A percentile compares a stretch with the other conserved stretches of the same genome.
phyloP scores from a whole-genome alignment of 176 grass and related monocot genomes.

The Carex scoparia region DNA sequence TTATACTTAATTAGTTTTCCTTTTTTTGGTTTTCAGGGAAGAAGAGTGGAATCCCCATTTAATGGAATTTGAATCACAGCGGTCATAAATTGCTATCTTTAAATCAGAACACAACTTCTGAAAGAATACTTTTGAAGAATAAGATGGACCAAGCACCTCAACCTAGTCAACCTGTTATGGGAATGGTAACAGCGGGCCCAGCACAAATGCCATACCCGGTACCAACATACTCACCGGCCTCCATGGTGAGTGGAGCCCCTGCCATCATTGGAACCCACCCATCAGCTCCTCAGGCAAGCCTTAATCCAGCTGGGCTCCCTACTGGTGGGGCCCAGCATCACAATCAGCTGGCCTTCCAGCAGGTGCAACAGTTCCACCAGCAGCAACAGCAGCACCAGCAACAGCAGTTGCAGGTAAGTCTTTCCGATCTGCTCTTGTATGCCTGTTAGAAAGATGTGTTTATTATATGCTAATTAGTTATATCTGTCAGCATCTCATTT shows the following conservation, averaged over 20 bases:
- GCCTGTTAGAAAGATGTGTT: not conserved
- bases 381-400: constrained; percentile 41
- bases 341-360: constrained; percentile 35
- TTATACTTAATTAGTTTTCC: not conserved
- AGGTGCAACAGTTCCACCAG: constrained; percentile 35
- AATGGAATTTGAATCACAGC: not conserved
- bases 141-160: constrained; percentile 50
- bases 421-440: not conserved
- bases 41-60: not conserved
- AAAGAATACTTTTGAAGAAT: not conserved
- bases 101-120: not conserved
- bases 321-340: constrained; percentile 3
- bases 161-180: constrained; percentile 24
- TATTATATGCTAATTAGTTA: not conserved
- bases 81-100: constrained; percentile 13
- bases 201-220: constrained; percentile 31
- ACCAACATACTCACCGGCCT: constrained; percentile 25
- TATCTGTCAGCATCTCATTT: not conserved
- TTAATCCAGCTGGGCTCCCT: constrained; percentile 3
- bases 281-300: constrained; percentile 11
- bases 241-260: constrained; percentile 25
- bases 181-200: constrained; percentile 4
- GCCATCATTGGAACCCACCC: not conserved
- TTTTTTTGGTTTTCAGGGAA: constrained; percentile 1
- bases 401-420: constrained; percentile 32